phyloP scores from a whole-genome alignment of 2,329 filamentous ascomycete genomes.

The Westerdykella ornata region DNA sequence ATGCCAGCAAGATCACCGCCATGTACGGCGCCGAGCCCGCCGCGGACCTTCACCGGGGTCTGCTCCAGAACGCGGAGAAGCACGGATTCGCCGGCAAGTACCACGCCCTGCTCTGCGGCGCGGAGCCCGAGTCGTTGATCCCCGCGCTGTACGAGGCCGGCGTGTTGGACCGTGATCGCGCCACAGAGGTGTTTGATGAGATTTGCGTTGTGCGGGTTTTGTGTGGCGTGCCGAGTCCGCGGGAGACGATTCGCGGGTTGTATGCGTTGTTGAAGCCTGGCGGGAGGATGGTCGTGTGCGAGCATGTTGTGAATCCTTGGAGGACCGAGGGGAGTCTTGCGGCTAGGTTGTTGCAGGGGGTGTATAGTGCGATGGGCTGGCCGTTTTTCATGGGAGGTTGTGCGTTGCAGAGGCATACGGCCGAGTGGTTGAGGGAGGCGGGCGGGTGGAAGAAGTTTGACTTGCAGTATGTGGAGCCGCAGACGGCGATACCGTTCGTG shows the following conservation, averaged over 20 bases:
- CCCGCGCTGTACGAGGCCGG: conserved; percentile 41
- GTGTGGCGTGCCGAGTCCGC: conserved; percentile 48
- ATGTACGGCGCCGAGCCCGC: conserved; percentile 53
- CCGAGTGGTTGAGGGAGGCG: conserved; percentile 37
- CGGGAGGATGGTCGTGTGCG: conserved; percentile 49
- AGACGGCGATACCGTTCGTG: conserved; percentile 29
- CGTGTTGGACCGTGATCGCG: conserved; percentile 25
- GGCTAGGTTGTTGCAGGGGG: conserved; percentile 42
- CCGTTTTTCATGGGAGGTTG: conserved; percentile 49
- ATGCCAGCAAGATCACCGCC: conserved; percentile 37
- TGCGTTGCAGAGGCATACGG: conserved; percentile 46
- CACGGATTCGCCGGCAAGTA: conserved; percentile 45
- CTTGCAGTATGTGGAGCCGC: conserved; percentile 36
- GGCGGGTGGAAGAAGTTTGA: conserved; percentile 47
- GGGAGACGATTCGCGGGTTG: conserved; percentile 42
- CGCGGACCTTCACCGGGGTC: conserved; percentile 40
- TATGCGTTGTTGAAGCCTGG: conserved; percentile 50
- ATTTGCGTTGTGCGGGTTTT: conserved; percentile 51
- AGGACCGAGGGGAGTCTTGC: conserved; percentile 40
- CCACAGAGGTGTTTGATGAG: conserved; percentile 45
- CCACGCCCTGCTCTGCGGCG: conserved; percentile 44
- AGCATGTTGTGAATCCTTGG: conserved; percentile 52
- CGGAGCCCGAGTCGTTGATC: conserved; percentile 43
- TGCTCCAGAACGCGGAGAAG: conserved; percentile 38
- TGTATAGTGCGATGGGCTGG: conserved; percentile 46